A percentile compares a stretch with the other conserved stretches of the same genome.
Evolutionary conservation across 805 yeast genomes (phyloP).

Genomic region (Spathaspora arborariae): DNA sequence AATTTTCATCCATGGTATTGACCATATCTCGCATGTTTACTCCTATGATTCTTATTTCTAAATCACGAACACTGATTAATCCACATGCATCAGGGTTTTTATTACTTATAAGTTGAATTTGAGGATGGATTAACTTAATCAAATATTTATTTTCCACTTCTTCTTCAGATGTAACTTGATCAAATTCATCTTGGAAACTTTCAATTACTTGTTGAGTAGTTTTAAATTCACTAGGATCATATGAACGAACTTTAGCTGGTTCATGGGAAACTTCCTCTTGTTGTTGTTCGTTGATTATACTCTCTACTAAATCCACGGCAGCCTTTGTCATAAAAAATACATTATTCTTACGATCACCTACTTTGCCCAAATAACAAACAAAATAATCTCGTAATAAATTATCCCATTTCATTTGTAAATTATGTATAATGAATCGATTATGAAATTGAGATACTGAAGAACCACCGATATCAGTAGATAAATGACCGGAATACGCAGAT

Average conservation of each 20-base stretch:
- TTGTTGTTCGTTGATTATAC: slow-evolving; percentile 24
- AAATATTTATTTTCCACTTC: slow-evolving; percentile 55
- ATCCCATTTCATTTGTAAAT: slow-evolving; percentile 77
- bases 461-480: slow-evolving; percentile 22
- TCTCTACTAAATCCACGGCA: slow-evolving; percentile 48
- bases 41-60: slow-evolving; percentile 50
- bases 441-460: slow-evolving; percentile 39
- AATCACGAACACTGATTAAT: slow-evolving; percentile 52
- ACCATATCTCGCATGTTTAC: slow-evolving; percentile 41
- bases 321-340: slow-evolving; percentile 45
- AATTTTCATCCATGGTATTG: slow-evolving; percentile 27
- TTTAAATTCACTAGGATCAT: slow-evolving; percentile 6
- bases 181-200: slow-evolving; percentile 51
- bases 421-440: slow-evolving; percentile 71
- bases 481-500: slow-evolving; percentile 29
- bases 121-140: slow-evolving; percentile 73
- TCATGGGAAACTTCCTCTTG: background rate
- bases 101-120: slow-evolving; percentile 61
- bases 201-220: slow-evolving; percentile 35
- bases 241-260: background rate
- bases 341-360: slow-evolving; percentile 40
- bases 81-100: slow-evolving; percentile 46
- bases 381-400: slow-evolving; percentile 61
- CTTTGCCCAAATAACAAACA: slow-evolving; percentile 49
- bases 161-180: slow-evolving; percentile 30